Conservation (phyloP, 352 stramenopile species). For the Globisporangium viniferum region DNA sequence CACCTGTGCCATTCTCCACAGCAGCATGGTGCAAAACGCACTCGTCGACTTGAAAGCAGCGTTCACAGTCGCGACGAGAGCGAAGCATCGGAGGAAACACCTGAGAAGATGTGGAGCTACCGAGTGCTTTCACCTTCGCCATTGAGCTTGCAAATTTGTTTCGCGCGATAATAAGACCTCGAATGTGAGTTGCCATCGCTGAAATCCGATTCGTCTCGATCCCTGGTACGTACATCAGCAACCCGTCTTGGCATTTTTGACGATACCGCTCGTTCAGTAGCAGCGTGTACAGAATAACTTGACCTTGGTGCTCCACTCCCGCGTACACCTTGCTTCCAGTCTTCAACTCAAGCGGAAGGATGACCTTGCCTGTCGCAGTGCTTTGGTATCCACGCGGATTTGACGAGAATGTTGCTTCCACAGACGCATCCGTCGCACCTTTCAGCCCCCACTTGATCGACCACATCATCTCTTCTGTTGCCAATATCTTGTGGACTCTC, state of each 20-base stretch:
- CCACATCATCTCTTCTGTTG: constrained; percentile 85
- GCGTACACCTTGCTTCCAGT: constrained; percentile 74
- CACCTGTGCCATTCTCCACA: constrained; percentile 62
- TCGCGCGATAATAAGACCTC: constrained; percentile 59
- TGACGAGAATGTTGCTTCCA: constrained; percentile 41
- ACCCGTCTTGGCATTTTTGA: constrained; percentile 48
- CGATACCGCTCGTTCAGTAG: constrained; percentile 78
- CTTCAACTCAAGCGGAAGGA: constrained; percentile 86
- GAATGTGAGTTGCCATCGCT: constrained; percentile 52
- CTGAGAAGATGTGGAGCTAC: constrained; percentile 39
- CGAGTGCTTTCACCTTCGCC: constrained; percentile 52
- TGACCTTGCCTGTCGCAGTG: constrained; percentile 13
- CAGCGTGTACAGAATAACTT: constrained; percentile 90
- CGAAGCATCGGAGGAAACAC: constrained; percentile 75
- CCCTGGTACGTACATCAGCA: constrained; percentile 70
- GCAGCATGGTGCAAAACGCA: constrained; percentile 85
- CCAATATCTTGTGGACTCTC: constrained; percentile 43
- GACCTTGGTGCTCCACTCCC: constrained; percentile 60
- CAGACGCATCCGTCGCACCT: constrained; percentile 67
- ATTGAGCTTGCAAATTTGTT: constrained; percentile 72
- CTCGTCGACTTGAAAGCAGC: constrained; percentile 82
- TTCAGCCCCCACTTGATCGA: constrained; percentile 84
- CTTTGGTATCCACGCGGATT: not conserved
- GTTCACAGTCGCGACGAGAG: constrained; percentile 56
- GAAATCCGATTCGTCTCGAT: constrained; percentile 70